Base-by-base conservation (phyloP, 2,329 filamentous ascomycete species). In the Cladophialophora psammophila region DNA sequence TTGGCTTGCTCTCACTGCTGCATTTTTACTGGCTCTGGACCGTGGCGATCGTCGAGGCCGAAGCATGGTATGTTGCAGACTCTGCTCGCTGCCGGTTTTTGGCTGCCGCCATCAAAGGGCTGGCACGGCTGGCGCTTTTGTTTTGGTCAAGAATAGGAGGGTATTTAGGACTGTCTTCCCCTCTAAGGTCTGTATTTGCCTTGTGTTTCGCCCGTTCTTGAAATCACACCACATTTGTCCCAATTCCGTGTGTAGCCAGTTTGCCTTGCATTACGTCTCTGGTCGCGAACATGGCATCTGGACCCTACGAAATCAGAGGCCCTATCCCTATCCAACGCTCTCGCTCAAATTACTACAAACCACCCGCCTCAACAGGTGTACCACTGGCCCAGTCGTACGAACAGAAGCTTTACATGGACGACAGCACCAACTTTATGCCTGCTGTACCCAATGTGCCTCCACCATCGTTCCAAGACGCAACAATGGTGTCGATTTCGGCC, bases 401-500 rank as follows among this genome's bases (percentile, higher is more conserved):
- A 13, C 34, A 20, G 31, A 36, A 26, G n/a, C 56, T 63, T 35
- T 63, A 57, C 60, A 36, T 63, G 18, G 60, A 63, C 52, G 52
- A 63, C 20, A 63, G 48, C 26, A 15, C 26, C 60, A 48, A 48
- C 42, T 13, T 32, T 52, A 48, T 56, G 2, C 60, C 38, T 15
- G 36, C 56, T 1, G 26, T 20, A 15, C 31, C 42, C 5, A 13
- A 48, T 7, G 45, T 52, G 26, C 52, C 60, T 26, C 60, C 60
- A 1, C 60, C 60, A 26, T 42, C 50, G 20, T 63, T 63, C 40
- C 32, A 63, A 36, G 60, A 63, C 10, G 50, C 60, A 1, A 56
- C 18, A 36, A 63, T 63, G 60, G 62, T 75, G n/a, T 71, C 71
- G 2, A 70, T 75, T 1, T 69, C 74, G 12, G 72, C 74, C 0